A percentile compares a stretch with the other conserved stretches of the same genome.
Evolutionary conservation across 441 rosid genomes (phyloP).

Genomic region (Bruguiera hainesii): DNA sequence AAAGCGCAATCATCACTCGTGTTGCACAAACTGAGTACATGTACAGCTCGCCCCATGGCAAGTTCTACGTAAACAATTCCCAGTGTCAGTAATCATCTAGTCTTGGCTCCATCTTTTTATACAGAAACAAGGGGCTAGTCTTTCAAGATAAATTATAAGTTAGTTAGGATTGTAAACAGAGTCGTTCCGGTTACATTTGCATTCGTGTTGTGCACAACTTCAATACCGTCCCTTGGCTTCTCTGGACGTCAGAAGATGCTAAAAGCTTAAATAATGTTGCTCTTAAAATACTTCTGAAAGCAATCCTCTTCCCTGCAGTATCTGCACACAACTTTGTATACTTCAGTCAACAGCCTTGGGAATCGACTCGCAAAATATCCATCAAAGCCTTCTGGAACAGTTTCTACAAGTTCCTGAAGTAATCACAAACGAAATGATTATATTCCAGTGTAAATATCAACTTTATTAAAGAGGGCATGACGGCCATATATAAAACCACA

Average conservation of each 20-base stretch:
- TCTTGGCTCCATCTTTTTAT: too few relatives aligned
- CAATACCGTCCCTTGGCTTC: not conserved
- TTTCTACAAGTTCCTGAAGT: conserved; percentile 58
- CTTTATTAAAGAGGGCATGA: not conserved
- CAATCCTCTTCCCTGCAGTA: conserved; percentile 64
- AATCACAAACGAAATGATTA: not conserved
- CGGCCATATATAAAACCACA: too few relatives aligned
- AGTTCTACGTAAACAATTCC: too few relatives aligned
- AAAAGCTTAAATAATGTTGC: not conserved
- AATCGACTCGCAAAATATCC: conserved; percentile 62
- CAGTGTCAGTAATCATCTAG: too few relatives aligned
- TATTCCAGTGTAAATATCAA: not conserved
- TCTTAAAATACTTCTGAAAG: conserved; percentile 44
- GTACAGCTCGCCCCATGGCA: too few relatives aligned
- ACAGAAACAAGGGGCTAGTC: too few relatives aligned
- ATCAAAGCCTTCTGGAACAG: conserved; percentile 79
- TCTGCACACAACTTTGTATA: conserved; percentile 54
- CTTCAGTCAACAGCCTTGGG: conserved; percentile 79
- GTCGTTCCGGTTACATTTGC: too few relatives aligned
- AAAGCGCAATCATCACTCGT: too few relatives aligned
- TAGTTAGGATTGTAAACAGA: too few relatives aligned
- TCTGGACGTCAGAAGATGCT: not conserved
- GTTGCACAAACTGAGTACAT: too few relatives aligned
- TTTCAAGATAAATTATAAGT: too few relatives aligned
- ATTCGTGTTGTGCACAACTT: not conserved